Evolutionary conservation across 192 early-diverging fungal species (phyloP).

Genomic region (Endogone sp.): DNA sequence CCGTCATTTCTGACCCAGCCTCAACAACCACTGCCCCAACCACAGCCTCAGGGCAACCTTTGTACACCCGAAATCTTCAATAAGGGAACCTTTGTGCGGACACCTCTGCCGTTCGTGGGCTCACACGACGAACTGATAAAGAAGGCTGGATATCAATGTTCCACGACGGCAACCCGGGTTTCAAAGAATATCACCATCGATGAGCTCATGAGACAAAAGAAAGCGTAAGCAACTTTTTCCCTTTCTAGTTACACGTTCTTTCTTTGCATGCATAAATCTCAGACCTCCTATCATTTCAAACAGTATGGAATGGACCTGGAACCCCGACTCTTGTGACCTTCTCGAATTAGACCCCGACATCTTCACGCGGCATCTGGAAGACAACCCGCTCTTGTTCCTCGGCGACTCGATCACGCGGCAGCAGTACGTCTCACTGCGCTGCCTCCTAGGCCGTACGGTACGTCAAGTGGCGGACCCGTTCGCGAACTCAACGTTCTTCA

Average conservation of each 20-base stretch:
- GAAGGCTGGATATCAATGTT: background rate
- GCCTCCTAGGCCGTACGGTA: slow-evolving; percentile 7
- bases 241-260: background rate
- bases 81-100: slow-evolving; percentile 2
- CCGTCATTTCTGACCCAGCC: no score
- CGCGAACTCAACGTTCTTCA: background rate
- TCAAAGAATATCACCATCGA: slow-evolving; percentile 1
- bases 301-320: slow-evolving; percentile 6
- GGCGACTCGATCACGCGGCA: slow-evolving; percentile 15
- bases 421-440: slow-evolving; percentile 7
- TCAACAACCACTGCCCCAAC: no score
- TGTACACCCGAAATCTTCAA: slow-evolving; percentile 1
- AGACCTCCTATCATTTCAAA: background rate
- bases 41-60: no score
- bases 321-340: background rate
- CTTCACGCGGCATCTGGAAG: slow-evolving; percentile 2
- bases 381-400: slow-evolving; percentile 9
- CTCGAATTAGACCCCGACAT: background rate
- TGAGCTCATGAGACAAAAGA: slow-evolving; percentile 4
- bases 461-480: background rate
- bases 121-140: background rate
- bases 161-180: background rate
- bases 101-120: background rate
- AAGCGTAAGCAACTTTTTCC: slow-evolving; percentile 5
- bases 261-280: background rate